Evolutionary conservation across 2,329 filamentous ascomycete genomes (phyloP).

Genomic region (Diaporthe sp.): DNA sequence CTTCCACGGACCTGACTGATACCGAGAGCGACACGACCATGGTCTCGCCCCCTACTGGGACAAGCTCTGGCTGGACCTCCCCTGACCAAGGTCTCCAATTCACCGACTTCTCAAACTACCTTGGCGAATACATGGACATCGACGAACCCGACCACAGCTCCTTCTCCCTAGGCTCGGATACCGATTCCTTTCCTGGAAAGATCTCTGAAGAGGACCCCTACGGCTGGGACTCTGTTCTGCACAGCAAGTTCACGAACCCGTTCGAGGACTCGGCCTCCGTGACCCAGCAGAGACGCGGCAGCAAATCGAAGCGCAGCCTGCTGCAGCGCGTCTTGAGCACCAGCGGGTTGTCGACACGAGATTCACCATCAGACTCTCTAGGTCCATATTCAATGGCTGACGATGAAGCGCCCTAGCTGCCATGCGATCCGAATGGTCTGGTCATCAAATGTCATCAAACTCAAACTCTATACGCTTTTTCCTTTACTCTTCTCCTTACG

Average conservation of each 20-base stretch:
- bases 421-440: neutral
- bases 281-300: conserved; percentile 30
- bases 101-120: conserved; percentile 46
- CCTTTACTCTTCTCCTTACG: neutral
- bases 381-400: conserved; percentile 12
- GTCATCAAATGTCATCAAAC: neutral
- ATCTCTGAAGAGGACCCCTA: conserved; percentile 40
- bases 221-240: conserved; percentile 42
- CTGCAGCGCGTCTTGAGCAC: conserved; percentile 35
- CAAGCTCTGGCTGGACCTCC: conserved; percentile 20
- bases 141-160: conserved; percentile 31
- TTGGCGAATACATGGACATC: conserved; percentile 33
- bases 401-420: conserved; percentile 15
- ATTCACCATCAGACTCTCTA: conserved; percentile 14
- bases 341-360: conserved; percentile 17
- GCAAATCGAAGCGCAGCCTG: conserved; percentile 32
- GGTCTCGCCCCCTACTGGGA: conserved; percentile 17
- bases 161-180: conserved; percentile 33
- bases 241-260: conserved; percentile 33
- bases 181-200: conserved; percentile 29
- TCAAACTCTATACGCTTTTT: neutral
- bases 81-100: conserved; percentile 36
- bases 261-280: conserved; percentile 11
- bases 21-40: conserved; percentile 32
- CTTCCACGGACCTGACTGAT: conserved; percentile 30